Base-by-base conservation (phyloP, 805 yeast genomes). In the Myxozyma melibiosi region DNA sequence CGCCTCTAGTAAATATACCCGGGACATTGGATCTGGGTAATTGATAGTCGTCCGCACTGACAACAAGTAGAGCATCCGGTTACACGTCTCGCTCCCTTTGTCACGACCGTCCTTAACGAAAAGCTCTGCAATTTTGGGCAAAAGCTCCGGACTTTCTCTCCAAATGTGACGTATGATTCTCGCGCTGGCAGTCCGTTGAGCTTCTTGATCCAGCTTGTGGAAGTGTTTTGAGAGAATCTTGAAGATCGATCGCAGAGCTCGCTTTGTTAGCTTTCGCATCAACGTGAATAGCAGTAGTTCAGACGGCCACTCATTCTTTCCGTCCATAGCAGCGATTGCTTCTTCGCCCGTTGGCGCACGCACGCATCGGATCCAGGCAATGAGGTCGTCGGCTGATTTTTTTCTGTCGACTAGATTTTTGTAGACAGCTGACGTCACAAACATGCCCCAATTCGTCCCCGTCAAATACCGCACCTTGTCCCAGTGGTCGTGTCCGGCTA, bases 291-390 rank as follows among this genome's bases (percentile, higher is more conserved):
- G 25, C 3, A 58, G 16, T 28, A 61, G 48, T 34, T 50, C 45
- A 7, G 50, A n/a, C 22, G 60, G 63, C 64, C 63, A 59, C 9
- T 11, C 5, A 33, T 18, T 18, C 6, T 28, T 28, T 14, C 25
- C 40, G 4, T 33, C 27, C 55, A 59, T 48, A 3, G 25, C n/a
- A 11, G 13, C 27, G 4, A 57, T 24, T 1, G 64, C 62, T 14
- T 28, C 44, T 4, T 16, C 27, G 8, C 52, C 39, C 2, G 53
- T 48, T 4, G 20, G 18, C 11, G 62, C 53, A n/a, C 22, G 4
- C 9, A 48, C 51, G 24, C 58, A 52, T 25, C 24, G 27, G 3
- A 51, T 35, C 64, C 64, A 60, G 27, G 18, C 28, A 27, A 37
- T 41, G 25, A 60, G 37, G 5, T 56, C 48, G 14, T 51, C 53